A percentile compares a stretch with the other conserved stretches of the same genome.
phyloP scores from a whole-genome alignment of 2,329 filamentous ascomycete species.

The Decorospora gaudefroyi region DNA sequence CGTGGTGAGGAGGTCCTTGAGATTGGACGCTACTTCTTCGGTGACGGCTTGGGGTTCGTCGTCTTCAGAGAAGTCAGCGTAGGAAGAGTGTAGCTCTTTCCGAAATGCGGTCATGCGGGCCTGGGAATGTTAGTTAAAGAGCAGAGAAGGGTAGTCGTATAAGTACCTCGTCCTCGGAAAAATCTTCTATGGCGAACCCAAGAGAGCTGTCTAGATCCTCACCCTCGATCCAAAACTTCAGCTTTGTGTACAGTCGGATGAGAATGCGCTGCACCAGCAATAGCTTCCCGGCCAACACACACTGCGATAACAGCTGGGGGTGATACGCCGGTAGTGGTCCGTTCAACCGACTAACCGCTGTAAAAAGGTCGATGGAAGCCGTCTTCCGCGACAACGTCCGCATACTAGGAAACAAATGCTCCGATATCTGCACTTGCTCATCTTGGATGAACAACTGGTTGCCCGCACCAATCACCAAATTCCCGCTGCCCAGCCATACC shows the following conservation, averaged over 20 bases:
- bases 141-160: rapidly evolving
- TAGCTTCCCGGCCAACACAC: slow-evolving; percentile 79
- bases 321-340: slow-evolving; percentile 89
- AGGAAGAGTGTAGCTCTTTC: slow-evolving; percentile 58
- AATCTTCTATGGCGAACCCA: slow-evolving; percentile 58
- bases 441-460: slow-evolving; percentile 89
- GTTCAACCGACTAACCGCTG: slow-evolving; percentile 81
- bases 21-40: slow-evolving; percentile 68
- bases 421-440: slow-evolving; percentile 68
- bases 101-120: slow-evolving; percentile 49
- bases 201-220: slow-evolving; percentile 80
- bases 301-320: slow-evolving; percentile 86
- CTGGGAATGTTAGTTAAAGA: slow-evolving; percentile 24
- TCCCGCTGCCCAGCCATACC: slow-evolving; percentile 83
- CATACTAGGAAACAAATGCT: slow-evolving; percentile 62
- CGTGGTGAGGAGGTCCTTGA: slow-evolving; percentile 77
- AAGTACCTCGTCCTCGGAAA: slow-evolving; percentile 55
- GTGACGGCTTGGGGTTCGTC: slow-evolving; percentile 68
- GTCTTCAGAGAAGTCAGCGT: slow-evolving; percentile 57
- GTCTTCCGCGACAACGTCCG: slow-evolving; percentile 55
- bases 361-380: slow-evolving; percentile 71
- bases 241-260: slow-evolving; percentile 69
- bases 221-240: slow-evolving; percentile 83
- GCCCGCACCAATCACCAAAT: slow-evolving; percentile 84
- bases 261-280: slow-evolving; percentile 73